Conservation (phyloP, 2,329 filamentous ascomycete genomes). For the Aureobasidium uvarum region DNA sequence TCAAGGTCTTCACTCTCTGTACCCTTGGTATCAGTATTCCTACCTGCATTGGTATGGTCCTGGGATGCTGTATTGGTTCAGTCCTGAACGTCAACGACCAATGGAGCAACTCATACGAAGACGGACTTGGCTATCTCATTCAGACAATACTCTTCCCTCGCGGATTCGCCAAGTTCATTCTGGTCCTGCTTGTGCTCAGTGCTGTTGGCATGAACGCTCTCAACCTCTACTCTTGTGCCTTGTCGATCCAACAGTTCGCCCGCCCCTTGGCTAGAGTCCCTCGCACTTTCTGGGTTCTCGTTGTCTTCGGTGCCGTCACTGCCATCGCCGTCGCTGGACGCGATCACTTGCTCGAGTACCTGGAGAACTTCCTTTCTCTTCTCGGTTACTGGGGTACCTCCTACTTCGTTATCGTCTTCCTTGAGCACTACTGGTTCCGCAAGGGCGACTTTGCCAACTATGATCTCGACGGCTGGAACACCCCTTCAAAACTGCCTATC, state of each 20-base stretch:
- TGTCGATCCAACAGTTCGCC: constrained; percentile 50
- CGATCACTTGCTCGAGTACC: constrained; percentile 44
- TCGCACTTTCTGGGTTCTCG: constrained; percentile 49
- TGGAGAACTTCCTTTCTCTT: constrained; percentile 48
- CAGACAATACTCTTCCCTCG: constrained; percentile 47
- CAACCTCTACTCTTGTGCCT: constrained; percentile 46
- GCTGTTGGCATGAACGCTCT: constrained; percentile 43
- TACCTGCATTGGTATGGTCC: constrained; percentile 46
- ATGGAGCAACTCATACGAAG: constrained; percentile 44
- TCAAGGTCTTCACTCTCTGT: constrained; percentile 46
- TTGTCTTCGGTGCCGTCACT: constrained; percentile 46
- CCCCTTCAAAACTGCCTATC: constrained; percentile 44
- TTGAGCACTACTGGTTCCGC: constrained; percentile 49
- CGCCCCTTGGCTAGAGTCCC: constrained; percentile 53
- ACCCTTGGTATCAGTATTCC: constrained; percentile 45
- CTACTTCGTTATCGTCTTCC: constrained; percentile 49
- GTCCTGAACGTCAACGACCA: constrained; percentile 26
- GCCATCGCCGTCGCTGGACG: constrained; percentile 47
- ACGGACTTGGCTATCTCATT: constrained; percentile 51
- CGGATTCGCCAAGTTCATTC: constrained; percentile 51
- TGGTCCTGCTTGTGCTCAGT: constrained; percentile 41
- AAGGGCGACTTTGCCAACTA: constrained; percentile 44
- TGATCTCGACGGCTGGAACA: constrained; percentile 49
- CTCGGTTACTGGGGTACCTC: constrained; percentile 51
- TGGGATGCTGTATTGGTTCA: constrained; percentile 26